Percentiles rank a stretch among this genome's conserved stretches.
phyloP scores from a whole-genome alignment of 1,284 basidiomycete species.

The Trichosporon coremiiforme region DNA sequence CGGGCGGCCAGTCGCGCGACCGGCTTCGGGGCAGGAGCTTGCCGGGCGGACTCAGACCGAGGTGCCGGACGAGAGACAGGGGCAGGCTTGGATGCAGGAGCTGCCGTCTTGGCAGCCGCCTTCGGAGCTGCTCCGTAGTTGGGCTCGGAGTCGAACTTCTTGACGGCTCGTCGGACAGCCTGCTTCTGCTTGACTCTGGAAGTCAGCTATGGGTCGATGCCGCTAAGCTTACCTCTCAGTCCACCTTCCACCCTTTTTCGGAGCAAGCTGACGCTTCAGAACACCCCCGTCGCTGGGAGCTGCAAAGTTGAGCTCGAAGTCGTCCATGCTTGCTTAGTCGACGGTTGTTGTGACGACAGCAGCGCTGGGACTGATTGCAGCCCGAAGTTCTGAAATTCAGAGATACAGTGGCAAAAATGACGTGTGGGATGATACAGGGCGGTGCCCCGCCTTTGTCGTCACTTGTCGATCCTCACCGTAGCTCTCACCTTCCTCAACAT shows the following conservation, averaged over 20 bases:
- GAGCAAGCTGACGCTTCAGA: constrained; percentile 32
- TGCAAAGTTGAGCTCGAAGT: constrained; percentile 57
- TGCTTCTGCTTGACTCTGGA: constrained; percentile 53
- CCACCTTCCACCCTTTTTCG: constrained; percentile 75
- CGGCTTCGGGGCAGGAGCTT: constrained; percentile 2
- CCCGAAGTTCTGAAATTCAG: background rate
- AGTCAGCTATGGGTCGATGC: background rate
- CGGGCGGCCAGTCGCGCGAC: constrained; percentile 27
- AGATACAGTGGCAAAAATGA: constrained; percentile 12
- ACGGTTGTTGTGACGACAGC: background rate
- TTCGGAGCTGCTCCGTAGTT: constrained; percentile 8
- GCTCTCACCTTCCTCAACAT: constrained; percentile 4
- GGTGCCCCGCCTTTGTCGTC: constrained; percentile 21
- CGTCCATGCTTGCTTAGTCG: constrained; percentile 43
- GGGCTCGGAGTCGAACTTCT: constrained; percentile 25
- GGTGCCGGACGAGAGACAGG: background rate
- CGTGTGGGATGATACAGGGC: constrained; percentile 13
- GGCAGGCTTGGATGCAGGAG: background rate
- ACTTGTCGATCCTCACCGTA: constrained; percentile 7
- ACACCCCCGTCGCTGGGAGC: constrained; percentile 31
- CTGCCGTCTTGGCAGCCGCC: background rate
- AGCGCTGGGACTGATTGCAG: background rate
- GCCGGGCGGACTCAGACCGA: background rate
- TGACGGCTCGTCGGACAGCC: constrained; percentile 35
- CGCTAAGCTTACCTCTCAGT: constrained; percentile 68